Base-by-base conservation (phyloP, 169 alveolate species). In the Plasmodium coatneyi region DNA sequence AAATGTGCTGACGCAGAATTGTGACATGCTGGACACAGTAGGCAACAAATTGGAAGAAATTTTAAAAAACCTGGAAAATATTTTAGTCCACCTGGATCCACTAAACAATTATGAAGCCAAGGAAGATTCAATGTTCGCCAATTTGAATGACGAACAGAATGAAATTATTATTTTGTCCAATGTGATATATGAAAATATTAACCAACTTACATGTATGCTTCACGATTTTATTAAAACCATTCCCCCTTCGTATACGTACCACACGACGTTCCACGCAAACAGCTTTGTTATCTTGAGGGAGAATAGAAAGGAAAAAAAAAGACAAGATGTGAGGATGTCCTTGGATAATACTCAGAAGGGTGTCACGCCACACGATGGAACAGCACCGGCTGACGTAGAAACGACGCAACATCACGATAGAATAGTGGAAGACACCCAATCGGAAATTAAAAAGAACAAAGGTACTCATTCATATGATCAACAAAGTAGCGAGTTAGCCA, bases 161-260 rank as follows among this genome's bases (percentile, higher is more conserved):
- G 83, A 90, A 56, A 79, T 87, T 78, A 78, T 87, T 16, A 39
- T 70, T 43, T 90, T 90, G 82, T 90, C 95, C 30, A 81, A 76
- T 72, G 54, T 90, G 39, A 80, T 90, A 49, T 39, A 80, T 90
- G 54, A 60, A 30, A 90, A 81, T 46, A 70, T 90, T 70, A 78
- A 78, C 56, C 60, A 80, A 12, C 70, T 90, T 80, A 90, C 39
- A n/a, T 34, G 14, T 9, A 90, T 80, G 25, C 52, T 90, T 66
- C 83, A 90, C 56, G 72, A 90, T 80, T 90, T 80, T 80, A 90
- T 90, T 36, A 81, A 90, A 70, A 90, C 81, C n/a, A 72, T 90
- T 32, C 95, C 95, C 19, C 95, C 95, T 2, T 80, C 87, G 46
- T 90, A 90, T 30, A 90, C 95, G 7, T 90, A 80, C 60, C 83